These are phyloP conservation scores for Coemansia sp. DNA, from an alignment of 192 early-diverging fungal genomes.

Conservation along the genomic window DNA sequence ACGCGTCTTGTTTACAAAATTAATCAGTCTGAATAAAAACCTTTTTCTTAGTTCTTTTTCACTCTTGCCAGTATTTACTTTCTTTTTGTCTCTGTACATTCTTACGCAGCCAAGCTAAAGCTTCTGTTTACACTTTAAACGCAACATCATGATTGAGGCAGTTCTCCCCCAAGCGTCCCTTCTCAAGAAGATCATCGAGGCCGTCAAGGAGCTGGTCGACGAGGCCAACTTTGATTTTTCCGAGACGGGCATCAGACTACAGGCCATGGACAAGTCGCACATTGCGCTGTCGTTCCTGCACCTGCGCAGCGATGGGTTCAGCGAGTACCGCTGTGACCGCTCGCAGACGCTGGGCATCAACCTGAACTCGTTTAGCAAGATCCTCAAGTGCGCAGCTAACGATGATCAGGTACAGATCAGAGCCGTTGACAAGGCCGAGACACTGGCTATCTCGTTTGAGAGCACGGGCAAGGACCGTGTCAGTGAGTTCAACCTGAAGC, in stretches of 20 bases:
- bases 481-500: slow-evolving; percentile 93
- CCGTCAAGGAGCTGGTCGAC: slow-evolving; percentile 94
- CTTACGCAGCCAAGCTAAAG: background rate
- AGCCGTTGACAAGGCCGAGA: slow-evolving; percentile 85
- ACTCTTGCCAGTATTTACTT: background rate
- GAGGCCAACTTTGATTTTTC: slow-evolving; percentile 98
- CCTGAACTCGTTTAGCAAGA: slow-evolving; percentile 81
- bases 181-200: slow-evolving; percentile 94
- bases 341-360: slow-evolving; percentile 88
- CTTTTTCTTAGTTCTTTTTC: background rate
- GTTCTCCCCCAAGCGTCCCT: slow-evolving; percentile 80
- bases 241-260: slow-evolving; percentile 90
- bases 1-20: slow-evolving; percentile 10
- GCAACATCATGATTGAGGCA: slow-evolving; percentile 79
- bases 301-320: slow-evolving; percentile 77
- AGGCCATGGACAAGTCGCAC: slow-evolving; percentile 99
- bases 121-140: background rate
- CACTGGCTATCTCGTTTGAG: slow-evolving; percentile 74
- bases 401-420: slow-evolving; percentile 90
- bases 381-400: slow-evolving; percentile 89
- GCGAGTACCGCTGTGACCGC: slow-evolving; percentile 89
- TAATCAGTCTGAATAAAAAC: background rate
- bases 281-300: slow-evolving; percentile 90
- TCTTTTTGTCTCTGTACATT: slow-evolving; percentile 7
- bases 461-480: slow-evolving; percentile 67